These are phyloP conservation scores for Sugiyamaella neomexicana DNA, from an alignment of 1,139 yeast genomes.

Conservation along the genomic window DNA sequence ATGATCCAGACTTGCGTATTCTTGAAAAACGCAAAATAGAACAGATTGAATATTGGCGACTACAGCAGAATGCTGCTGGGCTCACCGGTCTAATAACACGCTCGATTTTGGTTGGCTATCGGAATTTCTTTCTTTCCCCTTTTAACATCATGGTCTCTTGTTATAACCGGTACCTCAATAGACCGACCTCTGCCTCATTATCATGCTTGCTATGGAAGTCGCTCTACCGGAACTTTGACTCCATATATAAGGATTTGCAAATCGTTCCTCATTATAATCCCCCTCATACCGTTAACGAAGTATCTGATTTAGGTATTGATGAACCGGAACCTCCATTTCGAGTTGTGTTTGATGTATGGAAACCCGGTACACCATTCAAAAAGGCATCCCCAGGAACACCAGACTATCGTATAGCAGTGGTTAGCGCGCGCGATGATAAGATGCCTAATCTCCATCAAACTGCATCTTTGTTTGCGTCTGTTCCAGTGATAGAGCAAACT, in stretches of 20 bases:
- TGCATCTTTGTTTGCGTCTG: conserved; percentile 37
- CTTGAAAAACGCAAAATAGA: conserved; percentile 4
- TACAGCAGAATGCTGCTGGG: background rate
- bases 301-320: conserved; percentile 1
- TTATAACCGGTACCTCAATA: background rate
- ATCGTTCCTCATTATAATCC: conserved; percentile 29
- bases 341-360: conserved; percentile 72
- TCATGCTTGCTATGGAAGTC: conserved; percentile 6
- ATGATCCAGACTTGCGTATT: conserved; percentile 20
- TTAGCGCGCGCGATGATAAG: conserved; percentile 49
- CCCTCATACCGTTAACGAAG: conserved; percentile 21
- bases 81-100: background rate
- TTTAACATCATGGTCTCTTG: background rate
- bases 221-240: conserved; percentile 23
- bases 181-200: background rate
- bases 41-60: background rate
- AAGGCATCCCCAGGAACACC: conserved; percentile 71
- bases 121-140: conserved; percentile 1
- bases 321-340: conserved; percentile 27
- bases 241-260: conserved; percentile 29
- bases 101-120: conserved; percentile 8
- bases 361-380: conserved; percentile 66
- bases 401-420: conserved; percentile 69
- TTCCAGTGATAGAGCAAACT: conserved; percentile 32
- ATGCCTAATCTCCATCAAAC: conserved; percentile 55